These are phyloP conservation scores for Ceratobasidium sp. DNA, from an alignment of 1,284 basidiomycete species.

Conservation along the genomic window DNA sequence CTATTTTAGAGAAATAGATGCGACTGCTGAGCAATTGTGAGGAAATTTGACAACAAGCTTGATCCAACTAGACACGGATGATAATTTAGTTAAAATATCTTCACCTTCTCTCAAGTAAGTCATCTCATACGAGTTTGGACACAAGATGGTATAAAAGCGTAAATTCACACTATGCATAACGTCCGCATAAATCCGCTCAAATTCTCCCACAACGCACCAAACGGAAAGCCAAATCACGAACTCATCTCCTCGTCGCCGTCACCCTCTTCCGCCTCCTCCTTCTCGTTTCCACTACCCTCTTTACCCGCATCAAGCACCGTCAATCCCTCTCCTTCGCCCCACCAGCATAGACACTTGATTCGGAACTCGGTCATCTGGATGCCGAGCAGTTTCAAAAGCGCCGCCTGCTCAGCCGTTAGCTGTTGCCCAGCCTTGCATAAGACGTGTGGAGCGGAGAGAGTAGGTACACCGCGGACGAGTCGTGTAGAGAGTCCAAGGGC, in stretches of 20 bases:
- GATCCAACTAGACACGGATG: no score
- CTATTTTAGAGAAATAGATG: no score
- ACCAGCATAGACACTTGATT: slow-evolving; percentile 43
- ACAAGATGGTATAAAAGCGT: not conserved
- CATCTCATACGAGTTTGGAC: no score
- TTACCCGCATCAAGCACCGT: slow-evolving; percentile 29
- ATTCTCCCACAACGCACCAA: not conserved
- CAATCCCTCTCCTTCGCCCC: slow-evolving; percentile 42
- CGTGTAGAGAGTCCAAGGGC: slow-evolving; percentile 90
- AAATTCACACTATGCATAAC: slow-evolving; percentile 13
- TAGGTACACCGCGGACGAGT: slow-evolving; percentile 91
- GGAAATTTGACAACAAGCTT: no score
- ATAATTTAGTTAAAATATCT: no score
- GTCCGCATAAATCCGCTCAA: not conserved
- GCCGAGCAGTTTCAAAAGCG: slow-evolving; percentile 31
- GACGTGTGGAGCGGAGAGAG: slow-evolving; percentile 82
- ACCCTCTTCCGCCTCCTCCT: slow-evolving; percentile 10
- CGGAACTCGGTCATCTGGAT: slow-evolving; percentile 44
- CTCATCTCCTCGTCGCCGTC: slow-evolving; percentile 31
- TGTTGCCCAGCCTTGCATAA: slow-evolving; percentile 70
- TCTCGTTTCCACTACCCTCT: not conserved
- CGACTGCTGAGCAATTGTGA: no score
- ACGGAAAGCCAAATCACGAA: slow-evolving; percentile 18
- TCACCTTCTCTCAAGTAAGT: not conserved
- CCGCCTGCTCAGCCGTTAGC: slow-evolving; percentile 37